Conservation (phyloP, 495 filamentous ascomycete genomes). For the Melanomma pulvis-pyrius region DNA sequence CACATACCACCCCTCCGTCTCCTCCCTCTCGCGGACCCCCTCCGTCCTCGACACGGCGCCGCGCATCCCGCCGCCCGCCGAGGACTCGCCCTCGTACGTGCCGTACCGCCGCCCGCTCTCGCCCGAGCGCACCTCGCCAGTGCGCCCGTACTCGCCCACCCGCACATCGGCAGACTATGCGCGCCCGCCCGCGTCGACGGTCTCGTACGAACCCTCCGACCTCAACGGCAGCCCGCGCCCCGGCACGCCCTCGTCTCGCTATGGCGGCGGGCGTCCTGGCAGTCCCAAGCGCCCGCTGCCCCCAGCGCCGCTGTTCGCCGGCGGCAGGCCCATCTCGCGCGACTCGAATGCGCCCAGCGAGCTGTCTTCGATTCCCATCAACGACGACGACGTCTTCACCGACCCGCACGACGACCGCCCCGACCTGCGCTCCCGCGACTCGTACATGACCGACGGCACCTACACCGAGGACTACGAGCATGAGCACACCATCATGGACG, state of each 20-base stretch:
- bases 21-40: conserved; percentile 51
- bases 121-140: conserved; percentile 56
- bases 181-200: conserved; percentile 67
- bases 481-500: conserved; percentile 44
- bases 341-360: conserved; percentile 54
- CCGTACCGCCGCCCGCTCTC: conserved; percentile 44
- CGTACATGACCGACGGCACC: conserved; percentile 71
- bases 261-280: conserved; percentile 64
- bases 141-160: conserved; percentile 74
- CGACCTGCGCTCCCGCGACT: conserved; percentile 58
- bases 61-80: conserved; percentile 58
- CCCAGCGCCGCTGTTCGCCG: conserved; percentile 81
- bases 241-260: conserved; percentile 83
- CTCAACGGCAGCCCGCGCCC: conserved; percentile 88
- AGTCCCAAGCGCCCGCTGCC: conserved; percentile 87
- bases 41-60: conserved; percentile 61
- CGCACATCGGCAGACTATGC: conserved; percentile 64
- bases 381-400: conserved; percentile 76
- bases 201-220: conserved; percentile 81
- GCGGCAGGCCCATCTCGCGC: conserved; percentile 47
- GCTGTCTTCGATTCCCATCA: conserved; percentile 59
- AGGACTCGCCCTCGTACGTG: conserved; percentile 53
- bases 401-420: conserved; percentile 45
- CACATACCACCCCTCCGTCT: conserved; percentile 48
- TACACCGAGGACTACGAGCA: conserved; percentile 45